Base-by-base conservation (phyloP, 768 basidiomycete species). In the Lactifluus piperatus region DNA sequence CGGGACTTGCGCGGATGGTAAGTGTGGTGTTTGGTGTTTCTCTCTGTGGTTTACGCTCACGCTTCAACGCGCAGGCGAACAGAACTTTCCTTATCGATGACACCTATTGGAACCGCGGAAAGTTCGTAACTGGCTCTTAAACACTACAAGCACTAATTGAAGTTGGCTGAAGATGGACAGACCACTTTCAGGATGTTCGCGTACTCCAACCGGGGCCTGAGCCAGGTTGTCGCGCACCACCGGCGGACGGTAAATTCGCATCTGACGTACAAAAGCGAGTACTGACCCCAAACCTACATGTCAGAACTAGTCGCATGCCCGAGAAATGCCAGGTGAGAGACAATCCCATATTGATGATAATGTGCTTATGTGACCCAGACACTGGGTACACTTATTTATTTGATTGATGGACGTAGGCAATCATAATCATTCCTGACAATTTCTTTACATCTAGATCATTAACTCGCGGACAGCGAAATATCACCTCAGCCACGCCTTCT, bases 271-370 rank as follows among this genome's bases (percentile, higher is more conserved):
- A 48, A 39, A 50, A 34, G 30, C n/a, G 43, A 27, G 48, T 29
- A 20, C 20, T 47, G 27, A 60, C 26, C 27, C 24, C 22, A 22
- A 22, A 56, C 36, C 44, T 49, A 22, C 27, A 32, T 14, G 39
- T 36, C 63, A 87, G 86, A 86, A 68, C 73, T 83, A 26, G 85
- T 86, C 24, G 82, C 86, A n/a, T 88, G 86, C 66, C 86, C 86
- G 20, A 74, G 86, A 52, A 74, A 76, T 24, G 82, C 83, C 36
- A 81, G 83, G 84, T 85, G 68, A 68, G 76, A 66, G 51, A 46
- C 30, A 39, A 41, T 43, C 37, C 29, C 51, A 51, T 50, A 8
- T 24, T 29, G 22, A 56, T 52, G 26, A 53, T 57, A 41, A 52
- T 48, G 57, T 65, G 52, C 60, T 62, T 30, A 60, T 54, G 55